Evolutionary conservation across 176 grass and related monocot genomes (phyloP).

Genomic region (Zea mays): DNA sequence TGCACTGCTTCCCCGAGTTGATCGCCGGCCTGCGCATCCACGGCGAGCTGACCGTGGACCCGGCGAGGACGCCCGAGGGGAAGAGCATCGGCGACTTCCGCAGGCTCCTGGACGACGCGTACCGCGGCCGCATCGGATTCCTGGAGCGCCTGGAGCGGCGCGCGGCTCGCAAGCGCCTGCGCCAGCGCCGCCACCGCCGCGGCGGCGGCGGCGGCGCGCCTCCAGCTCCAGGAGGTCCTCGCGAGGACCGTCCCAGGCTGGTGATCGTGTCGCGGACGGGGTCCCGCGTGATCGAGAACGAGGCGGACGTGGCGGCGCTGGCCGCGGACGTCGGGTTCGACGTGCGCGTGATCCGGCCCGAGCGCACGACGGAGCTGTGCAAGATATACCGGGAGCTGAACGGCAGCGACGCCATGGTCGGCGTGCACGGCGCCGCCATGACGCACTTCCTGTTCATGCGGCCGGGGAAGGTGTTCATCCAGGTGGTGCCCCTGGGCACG

Average conservation of each 20-base stretch:
- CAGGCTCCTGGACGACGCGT: conserved; percentile 65
- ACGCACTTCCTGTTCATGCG: conserved; percentile 92
- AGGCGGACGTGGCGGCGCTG: conserved; percentile 38
- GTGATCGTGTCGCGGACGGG: conserved; percentile 60
- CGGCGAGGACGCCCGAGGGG: conserved; percentile 37
- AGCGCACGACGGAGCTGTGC: conserved; percentile 58
- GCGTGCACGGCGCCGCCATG: conserved; percentile 95
- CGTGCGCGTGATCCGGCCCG: conserved; percentile 61
- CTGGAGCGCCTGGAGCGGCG: conserved; percentile 43
- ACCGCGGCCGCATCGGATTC: conserved; percentile 52
- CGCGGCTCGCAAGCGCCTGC: conserved; percentile 21
- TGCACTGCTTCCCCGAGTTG: conserved; percentile 85
- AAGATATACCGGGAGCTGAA: conserved; percentile 75
- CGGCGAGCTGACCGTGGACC: conserved; percentile 69
- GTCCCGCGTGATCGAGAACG: conserved; percentile 81
- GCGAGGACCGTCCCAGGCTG: conserved; percentile 1
- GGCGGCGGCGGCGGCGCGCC: neutral
- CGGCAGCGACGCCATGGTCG: conserved; percentile 89
- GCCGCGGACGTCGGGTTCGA: conserved; percentile 57
- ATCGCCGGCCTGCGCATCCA: conserved; percentile 81
- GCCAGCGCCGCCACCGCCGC: neutral
- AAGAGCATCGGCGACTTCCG: conserved; percentile 70
- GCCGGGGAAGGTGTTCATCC: conserved; percentile 75
- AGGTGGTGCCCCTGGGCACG: conserved; percentile 71
- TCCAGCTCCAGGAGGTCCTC: too few species aligned